Evolutionary conservation across 495 filamentous ascomycete species (phyloP), one percentile per base, ranked within the genome.

Genomic region (Copromyces sp.): DNA sequence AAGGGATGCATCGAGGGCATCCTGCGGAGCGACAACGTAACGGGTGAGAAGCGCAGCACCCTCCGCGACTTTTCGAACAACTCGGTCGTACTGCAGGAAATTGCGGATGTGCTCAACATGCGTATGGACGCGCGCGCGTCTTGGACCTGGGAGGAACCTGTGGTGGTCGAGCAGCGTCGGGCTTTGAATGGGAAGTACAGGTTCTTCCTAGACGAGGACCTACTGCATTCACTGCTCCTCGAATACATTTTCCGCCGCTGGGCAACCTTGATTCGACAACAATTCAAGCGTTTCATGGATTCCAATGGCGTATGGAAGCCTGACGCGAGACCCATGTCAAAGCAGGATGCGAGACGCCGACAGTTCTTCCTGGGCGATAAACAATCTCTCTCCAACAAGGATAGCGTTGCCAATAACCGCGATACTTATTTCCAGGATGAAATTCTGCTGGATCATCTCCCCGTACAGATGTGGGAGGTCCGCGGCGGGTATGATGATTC

Each of bases 71-170:
- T 92, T 71, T 80, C 86, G 70, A 82, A 81, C 29, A 90, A 89
- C 75, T 78, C 83, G 2, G 81, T 86, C 4, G 86, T 91, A 1
- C 80, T 87, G 0, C 78, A 80, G 40, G 90, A 92, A 76, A 86
- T 93, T n/a, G 85, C 84, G 11, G 89, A 92, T 72, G 89, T 92
- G 14, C 79, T 93, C 59, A 92, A 91, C 78, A 90, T 92, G 87
- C 83, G 89, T 38, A 85, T 91, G 73, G 83, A 86, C 0, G 81
- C 85, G 12, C 77, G 91, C 6, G 81, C 84, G 4, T 83, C 80
- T 35, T 93, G 90, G 90, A 73, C 76, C 14, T 92, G 89, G 90
- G 83, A 82, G 9, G 70, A 78, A 2, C 77, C 75, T 3, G 68
- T 72, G 16, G 40, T 74, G 20, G 75, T 80, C 42, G 77, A 80